Conservation (phyloP, 1,284 basidiomycete species). For the Athelia psychrophila region DNA sequence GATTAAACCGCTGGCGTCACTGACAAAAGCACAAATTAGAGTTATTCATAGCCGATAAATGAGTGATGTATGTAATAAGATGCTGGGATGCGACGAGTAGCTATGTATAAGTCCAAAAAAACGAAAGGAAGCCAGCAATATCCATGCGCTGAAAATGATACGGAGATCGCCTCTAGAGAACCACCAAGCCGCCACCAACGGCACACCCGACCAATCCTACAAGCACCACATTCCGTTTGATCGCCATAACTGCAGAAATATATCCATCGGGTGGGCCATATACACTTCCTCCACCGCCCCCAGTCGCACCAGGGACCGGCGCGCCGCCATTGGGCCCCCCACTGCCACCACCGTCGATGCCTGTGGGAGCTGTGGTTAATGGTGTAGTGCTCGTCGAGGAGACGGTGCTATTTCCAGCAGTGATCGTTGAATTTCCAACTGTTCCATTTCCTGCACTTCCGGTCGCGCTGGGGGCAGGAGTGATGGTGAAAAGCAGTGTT, state of each 20-base stretch:
- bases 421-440: slow-evolving; percentile 18
- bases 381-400: slow-evolving; percentile 31
- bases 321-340: slow-evolving; percentile 38
- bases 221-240: slow-evolving; percentile 38
- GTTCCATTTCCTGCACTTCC: slow-evolving; percentile 6
- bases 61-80: neutral
- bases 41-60: too few relatives aligned
- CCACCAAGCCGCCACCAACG: slow-evolving; percentile 45
- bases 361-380: slow-evolving; percentile 55
- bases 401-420: slow-evolving; percentile 20
- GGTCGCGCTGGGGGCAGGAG: slow-evolving; percentile 19
- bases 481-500: slow-evolving; percentile 42
- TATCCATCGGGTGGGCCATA: slow-evolving; percentile 65
- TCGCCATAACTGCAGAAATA: slow-evolving; percentile 50
- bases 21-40: too few relatives aligned
- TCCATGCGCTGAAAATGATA: neutral
- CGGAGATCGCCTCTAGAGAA: slow-evolving; percentile 29
- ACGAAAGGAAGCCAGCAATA: neutral
- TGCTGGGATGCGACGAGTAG: neutral
- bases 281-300: slow-evolving; percentile 30
- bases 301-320: slow-evolving; percentile 42
- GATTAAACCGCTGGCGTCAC: too few relatives aligned
- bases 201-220: slow-evolving; percentile 38
- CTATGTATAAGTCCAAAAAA: slow-evolving; percentile 6
- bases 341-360: slow-evolving; percentile 49